Evolutionary conservation across 148 eudicot genomes (phyloP), one percentile per base, ranked within the genome.

Genomic region (Beta vulgaris): DNA sequence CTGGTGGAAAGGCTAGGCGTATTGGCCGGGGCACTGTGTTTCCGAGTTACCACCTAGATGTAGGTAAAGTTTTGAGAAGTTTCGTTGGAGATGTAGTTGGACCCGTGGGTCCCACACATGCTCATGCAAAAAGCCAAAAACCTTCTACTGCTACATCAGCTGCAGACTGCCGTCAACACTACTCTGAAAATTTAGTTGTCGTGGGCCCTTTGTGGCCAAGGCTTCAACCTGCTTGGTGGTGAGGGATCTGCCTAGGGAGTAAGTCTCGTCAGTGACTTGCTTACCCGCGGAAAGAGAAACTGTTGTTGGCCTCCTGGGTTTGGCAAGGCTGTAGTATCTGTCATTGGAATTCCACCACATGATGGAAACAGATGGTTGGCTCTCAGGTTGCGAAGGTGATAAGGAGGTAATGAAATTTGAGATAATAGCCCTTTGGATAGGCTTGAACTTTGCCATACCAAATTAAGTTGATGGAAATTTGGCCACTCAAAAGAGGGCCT

Each of bases 11-110:
- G 90, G 88, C 90, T 87, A 85, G 3, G 85, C 87, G 48, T 85
- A 77, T 62, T 78, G 82, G 2, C 86, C 83, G 0, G 88, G 83
- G 72, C 87, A 81, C 49, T 84, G 82, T 2, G 79, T 84, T 71
- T 72, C 89, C 0, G 89, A 80, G 68, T 84, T 86, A 3, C 87
- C 87, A 86, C 89, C 89, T 87, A 86, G 10, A 78, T 80, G 82
- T 86, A 84, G 7, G 87, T 68, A 28, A 42, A 69, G 25, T 57
- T 76, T 59, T 8, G 29, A 32, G 1, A 3, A 37, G 3, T n/a
- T n/a, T n/a, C n/a, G n/a, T n/a, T n/a, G n/a, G n/a, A n/a, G n/a
- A n/a, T n/a, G n/a, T n/a, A n/a, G n/a, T n/a, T n/a, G 0, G 84
- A 75, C 4, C 84, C 83, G 53, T 87, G 88, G 53, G 88, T 74